A percentile compares a stretch with the other conserved stretches of the same genome.
Conservation (phyloP, 176 grass and related monocot species). For the Triticum aestivum region IWGSC_CS_RefSeq_v2.1 NC_057813.1:74923609-74924108, state of each 20-base stretch:
- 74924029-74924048: slow-evolving; percentile 78
- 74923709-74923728: neutral
- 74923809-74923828: neutral
- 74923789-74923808: slow-evolving; percentile 2
- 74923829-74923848: slow-evolving; percentile 13
- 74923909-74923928: slow-evolving; percentile 64
- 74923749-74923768: neutral
- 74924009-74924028: slow-evolving; percentile 95
- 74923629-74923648: neutral
- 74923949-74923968: slow-evolving; percentile 86
- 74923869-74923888: neutral
- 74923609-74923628: neutral
- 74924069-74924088: slow-evolving; percentile 55
- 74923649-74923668: neutral
- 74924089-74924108: slow-evolving; percentile 49
- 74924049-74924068: slow-evolving; percentile 51
- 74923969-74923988: slow-evolving; percentile 76
- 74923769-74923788: slow-evolving; percentile 6
- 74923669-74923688: slow-evolving; percentile 12
- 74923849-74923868: neutral
- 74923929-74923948: slow-evolving; percentile 68
- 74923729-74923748: neutral
- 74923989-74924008: slow-evolving; percentile 91
- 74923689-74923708: neutral
- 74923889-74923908: slow-evolving; percentile 19